phyloP scores from a whole-genome alignment of 1,284 basidiomycete species.

The Rhodotorula glutinis region DNA sequence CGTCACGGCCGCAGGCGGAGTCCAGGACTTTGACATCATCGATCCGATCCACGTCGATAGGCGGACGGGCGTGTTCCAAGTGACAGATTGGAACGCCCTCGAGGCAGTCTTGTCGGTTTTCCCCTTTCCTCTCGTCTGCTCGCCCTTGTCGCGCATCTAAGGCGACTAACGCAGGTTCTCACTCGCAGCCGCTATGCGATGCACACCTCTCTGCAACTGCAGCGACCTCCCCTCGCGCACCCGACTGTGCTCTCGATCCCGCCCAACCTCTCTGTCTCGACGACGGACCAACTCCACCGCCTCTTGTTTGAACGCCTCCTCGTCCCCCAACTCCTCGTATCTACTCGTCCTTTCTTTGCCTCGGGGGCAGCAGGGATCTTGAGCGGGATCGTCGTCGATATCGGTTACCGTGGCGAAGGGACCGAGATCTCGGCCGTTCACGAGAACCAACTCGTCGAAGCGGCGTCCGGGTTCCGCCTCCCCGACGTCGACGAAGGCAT shows the following conservation, averaged over 20 bases:
- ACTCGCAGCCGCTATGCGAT: slow-evolving; percentile 77
- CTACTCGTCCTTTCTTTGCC: slow-evolving; percentile 71
- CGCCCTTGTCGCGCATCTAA: background rate
- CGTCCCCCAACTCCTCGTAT: slow-evolving; percentile 74
- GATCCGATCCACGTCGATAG: slow-evolving; percentile 65
- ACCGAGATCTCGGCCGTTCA: slow-evolving; percentile 76
- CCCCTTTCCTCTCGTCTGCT: background rate
- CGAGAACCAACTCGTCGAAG: slow-evolving; percentile 68
- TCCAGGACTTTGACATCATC: slow-evolving; percentile 57
- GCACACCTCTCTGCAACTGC: slow-evolving; percentile 70
- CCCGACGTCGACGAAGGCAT: slow-evolving; percentile 65
- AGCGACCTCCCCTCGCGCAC: slow-evolving; percentile 80
- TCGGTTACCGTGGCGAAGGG: slow-evolving; percentile 61
- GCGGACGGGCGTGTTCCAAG: slow-evolving; percentile 59
- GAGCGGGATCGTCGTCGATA: slow-evolving; percentile 75
- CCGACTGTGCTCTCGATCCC: slow-evolving; percentile 73
- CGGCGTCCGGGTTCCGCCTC: slow-evolving; percentile 56
- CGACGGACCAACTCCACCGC: slow-evolving; percentile 73
- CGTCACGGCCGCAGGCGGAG: slow-evolving; percentile 56
- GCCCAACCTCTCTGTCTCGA: slow-evolving; percentile 66
- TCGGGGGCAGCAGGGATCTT: slow-evolving; percentile 71
- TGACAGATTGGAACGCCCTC: slow-evolving; percentile 82
- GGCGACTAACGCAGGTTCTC: too few species aligned
- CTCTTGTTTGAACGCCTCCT: slow-evolving; percentile 96
- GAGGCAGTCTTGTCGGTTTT: slow-evolving; percentile 78